These are phyloP conservation scores for Xylaria sp. DNA, from an alignment of 2,329 filamentous ascomycete species.

Conservation along the genomic window DNA sequence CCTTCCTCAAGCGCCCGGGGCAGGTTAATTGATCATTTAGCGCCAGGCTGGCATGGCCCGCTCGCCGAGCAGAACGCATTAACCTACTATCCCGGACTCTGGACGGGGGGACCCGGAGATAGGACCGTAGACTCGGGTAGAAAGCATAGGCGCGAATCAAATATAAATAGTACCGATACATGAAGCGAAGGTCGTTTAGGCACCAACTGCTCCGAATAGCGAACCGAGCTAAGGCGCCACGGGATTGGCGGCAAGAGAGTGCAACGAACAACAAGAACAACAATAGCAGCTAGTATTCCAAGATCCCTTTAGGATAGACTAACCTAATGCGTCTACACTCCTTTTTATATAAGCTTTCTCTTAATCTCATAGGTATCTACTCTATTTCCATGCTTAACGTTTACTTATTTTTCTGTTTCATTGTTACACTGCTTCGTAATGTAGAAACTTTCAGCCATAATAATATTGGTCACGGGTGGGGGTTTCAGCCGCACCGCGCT, in stretches of 20 bases:
- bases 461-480: background rate
- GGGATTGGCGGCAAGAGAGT: background rate
- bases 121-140: background rate
- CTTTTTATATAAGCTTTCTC: background rate
- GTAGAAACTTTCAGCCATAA: background rate
- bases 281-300: background rate
- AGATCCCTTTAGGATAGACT: background rate
- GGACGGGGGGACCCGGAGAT: background rate
- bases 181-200: background rate
- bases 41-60: background rate
- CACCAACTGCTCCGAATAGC: background rate
- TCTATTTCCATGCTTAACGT: background rate
- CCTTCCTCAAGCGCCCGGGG: no score
- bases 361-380: background rate
- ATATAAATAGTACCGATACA: background rate
- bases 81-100: background rate
- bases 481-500: conserved; percentile 18
- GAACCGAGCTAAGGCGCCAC: background rate
- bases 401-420: background rate
- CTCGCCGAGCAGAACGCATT: background rate
- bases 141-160: background rate
- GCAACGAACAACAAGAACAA: background rate
- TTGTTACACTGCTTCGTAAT: background rate
- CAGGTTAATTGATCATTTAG: background rate
- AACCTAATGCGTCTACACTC: background rate